These are phyloP conservation scores for Phaseolus coccineus DNA, from an alignment of 331 rosid species.

Conservation along the genomic window DNA sequence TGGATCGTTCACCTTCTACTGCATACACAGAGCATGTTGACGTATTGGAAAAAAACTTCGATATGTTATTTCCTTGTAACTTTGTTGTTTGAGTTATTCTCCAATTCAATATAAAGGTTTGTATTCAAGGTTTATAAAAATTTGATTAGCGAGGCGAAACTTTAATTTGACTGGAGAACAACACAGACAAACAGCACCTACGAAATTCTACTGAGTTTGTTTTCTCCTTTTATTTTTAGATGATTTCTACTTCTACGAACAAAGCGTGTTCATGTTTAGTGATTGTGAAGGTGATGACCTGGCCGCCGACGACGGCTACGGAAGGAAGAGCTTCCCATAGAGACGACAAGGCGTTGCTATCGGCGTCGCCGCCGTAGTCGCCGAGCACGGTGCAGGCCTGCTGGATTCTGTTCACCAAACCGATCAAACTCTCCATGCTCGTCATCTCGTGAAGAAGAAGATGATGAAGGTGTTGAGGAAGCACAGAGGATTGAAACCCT, in stretches of 20 bases:
- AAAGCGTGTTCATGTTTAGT: background rate
- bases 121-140: background rate
- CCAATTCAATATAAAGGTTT: background rate
- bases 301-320: constrained; percentile 95
- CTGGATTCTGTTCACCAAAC: constrained; percentile 88
- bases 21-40: no score
- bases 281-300: constrained; percentile 53
- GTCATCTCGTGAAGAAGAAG: constrained; percentile 48
- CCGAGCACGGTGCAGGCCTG: constrained; percentile 89
- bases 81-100: background rate
- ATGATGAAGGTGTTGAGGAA: background rate
- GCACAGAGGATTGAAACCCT: constrained; percentile 13
- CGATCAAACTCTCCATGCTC: constrained; percentile 93
- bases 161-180: background rate
- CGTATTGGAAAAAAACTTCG: no score
- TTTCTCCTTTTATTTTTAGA: background rate
- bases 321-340: constrained; percentile 95
- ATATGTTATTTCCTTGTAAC: no score
- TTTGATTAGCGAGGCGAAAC: background rate
- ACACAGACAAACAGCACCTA: background rate
- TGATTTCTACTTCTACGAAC: background rate
- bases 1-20: no score
- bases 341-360: constrained; percentile 63
- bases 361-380: constrained; percentile 85
- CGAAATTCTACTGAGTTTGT: background rate